phyloP scores from a whole-genome alignment of 2,329 filamentous ascomycete species.

The Epicoccum nigrum region DNA sequence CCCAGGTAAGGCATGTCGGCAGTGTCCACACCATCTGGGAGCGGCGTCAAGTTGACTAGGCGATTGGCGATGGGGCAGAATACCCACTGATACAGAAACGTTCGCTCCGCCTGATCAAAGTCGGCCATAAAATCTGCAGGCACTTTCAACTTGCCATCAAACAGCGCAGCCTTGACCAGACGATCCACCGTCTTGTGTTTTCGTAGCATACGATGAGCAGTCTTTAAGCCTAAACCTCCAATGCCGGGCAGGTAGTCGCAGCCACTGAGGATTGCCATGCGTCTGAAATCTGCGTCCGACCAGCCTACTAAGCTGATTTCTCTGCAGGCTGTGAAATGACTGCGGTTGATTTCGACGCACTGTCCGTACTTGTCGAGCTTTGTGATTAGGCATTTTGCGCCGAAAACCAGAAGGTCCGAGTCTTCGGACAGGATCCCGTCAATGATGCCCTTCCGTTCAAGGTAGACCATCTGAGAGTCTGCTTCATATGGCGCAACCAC shows the following conservation, averaged over 20 bases:
- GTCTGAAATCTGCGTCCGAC: slow-evolving; percentile 88
- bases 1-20: slow-evolving; percentile 84
- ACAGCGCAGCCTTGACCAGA: slow-evolving; percentile 80
- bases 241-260: slow-evolving; percentile 94
- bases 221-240: slow-evolving; percentile 87
- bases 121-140: slow-evolving; percentile 79
- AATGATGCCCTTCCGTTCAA: slow-evolving; percentile 84
- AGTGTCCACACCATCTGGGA: slow-evolving; percentile 66
- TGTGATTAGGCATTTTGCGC: slow-evolving; percentile 85
- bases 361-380: slow-evolving; percentile 95
- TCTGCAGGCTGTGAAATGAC: slow-evolving; percentile 85
- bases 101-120: slow-evolving; percentile 87
- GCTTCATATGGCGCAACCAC: slow-evolving; percentile 97
- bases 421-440: slow-evolving; percentile 93
- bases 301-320: slow-evolving; percentile 90
- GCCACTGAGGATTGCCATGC: slow-evolving; percentile 95
- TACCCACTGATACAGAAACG: slow-evolving; percentile 93
- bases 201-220: slow-evolving; percentile 85
- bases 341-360: slow-evolving; percentile 88
- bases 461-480: slow-evolving; percentile 93
- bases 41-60: slow-evolving; percentile 76
- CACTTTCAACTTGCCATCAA: slow-evolving; percentile 83
- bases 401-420: slow-evolving; percentile 94
- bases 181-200: slow-evolving; percentile 89
- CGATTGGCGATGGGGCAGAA: slow-evolving; percentile 77